Conservation (phyloP, 2,329 filamentous ascomycete species). For the Colletotrichum sp. region DNA sequence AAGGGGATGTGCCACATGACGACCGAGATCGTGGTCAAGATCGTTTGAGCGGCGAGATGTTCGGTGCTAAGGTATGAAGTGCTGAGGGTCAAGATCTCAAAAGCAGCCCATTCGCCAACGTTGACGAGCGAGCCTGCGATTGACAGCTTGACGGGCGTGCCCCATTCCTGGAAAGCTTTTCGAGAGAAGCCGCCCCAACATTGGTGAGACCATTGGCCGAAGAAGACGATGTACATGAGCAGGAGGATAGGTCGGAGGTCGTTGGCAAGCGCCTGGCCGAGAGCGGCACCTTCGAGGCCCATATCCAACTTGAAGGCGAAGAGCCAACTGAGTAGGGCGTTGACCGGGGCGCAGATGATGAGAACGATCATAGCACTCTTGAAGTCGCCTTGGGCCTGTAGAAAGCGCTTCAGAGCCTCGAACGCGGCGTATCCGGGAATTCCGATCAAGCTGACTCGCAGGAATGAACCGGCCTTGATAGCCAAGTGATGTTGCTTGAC, state of each 20-base stretch:
- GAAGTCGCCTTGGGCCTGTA: conserved; percentile 61
- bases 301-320: conserved; percentile 47
- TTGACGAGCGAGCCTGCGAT: conserved; percentile 43
- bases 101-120: conserved; percentile 47
- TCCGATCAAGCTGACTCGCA: conserved; percentile 52
- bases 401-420: conserved; percentile 58
- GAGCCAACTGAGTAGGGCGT: conserved; percentile 53
- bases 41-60: conserved; percentile 46
- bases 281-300: conserved; percentile 55
- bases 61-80: conserved; percentile 48
- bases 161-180: conserved; percentile 41
- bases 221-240: conserved; percentile 47
- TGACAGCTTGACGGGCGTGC: conserved; percentile 42
- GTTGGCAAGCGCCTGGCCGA: conserved; percentile 54
- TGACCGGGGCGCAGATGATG: conserved; percentile 51
- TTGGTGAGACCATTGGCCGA: conserved; percentile 42
- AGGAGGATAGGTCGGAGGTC: conserved; percentile 53
- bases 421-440: conserved; percentile 59
- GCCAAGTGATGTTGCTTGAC: conserved; percentile 53
- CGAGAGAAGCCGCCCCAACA: conserved; percentile 51
- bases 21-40: conserved; percentile 44
- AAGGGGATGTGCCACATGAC: conserved; percentile 49
- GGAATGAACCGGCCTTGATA: conserved; percentile 52
- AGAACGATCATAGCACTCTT: conserved; percentile 52
- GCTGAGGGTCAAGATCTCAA: conserved; percentile 48